A percentile compares a stretch with the other conserved stretches of the same genome.
Evolutionary conservation across 306 rosid species (phyloP).

Genomic region (Fragaria vesca): DNA sequence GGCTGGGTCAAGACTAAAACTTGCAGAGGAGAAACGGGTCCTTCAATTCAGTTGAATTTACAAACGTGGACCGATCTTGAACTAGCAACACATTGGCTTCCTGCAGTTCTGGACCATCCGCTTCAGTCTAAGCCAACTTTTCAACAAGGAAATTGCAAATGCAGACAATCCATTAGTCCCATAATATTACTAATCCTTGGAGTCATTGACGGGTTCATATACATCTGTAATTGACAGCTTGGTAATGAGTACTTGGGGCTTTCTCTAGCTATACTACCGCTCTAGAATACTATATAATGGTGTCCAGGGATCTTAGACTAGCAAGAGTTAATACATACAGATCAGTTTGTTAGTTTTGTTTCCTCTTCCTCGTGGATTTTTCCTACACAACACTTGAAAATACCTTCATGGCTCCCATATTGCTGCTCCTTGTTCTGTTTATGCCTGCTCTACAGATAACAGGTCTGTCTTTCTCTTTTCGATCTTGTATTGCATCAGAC

Average conservation of each 20-base stretch:
- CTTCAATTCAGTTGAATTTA: not conserved
- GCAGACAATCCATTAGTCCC: not conserved
- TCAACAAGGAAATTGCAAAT: not conserved
- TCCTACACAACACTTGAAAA: not conserved
- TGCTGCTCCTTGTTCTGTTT: constrained; percentile 21
- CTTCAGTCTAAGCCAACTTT: not conserved
- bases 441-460: constrained; percentile 15
- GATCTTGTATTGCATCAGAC: not conserved
- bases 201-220: not conserved
- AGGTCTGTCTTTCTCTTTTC: constrained; percentile 11
- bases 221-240: too few relatives aligned
- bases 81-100: not conserved
- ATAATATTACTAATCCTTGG: not conserved
- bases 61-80: not conserved
- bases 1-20: not conserved
- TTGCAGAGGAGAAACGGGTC: not conserved
- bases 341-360: too few relatives aligned
- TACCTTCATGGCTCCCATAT: constrained; percentile 10
- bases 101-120: not conserved
- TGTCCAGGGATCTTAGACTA: not conserved
- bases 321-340: not conserved
- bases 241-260: not conserved
- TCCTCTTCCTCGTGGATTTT: not conserved
- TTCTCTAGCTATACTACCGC: not conserved
- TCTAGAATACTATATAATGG: not conserved